Conservation (phyloP, 1,284 basidiomycete genomes). For the Naganishia cerealis region DNA sequence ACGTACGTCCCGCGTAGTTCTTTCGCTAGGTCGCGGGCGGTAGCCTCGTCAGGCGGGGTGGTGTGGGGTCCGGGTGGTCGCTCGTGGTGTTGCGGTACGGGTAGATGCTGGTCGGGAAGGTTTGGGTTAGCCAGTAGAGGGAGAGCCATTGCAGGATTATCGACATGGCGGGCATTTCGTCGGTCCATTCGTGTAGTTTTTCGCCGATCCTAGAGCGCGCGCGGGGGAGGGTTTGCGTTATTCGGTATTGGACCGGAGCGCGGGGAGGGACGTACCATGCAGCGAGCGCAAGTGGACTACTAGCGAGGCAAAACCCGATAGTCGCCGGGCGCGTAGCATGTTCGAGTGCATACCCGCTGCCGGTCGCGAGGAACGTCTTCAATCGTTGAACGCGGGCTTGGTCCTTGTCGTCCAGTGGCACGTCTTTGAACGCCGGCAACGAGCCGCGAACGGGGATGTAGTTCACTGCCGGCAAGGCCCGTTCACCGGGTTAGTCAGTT, state of each 20-base stretch:
- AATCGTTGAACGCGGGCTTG: constrained; percentile 35
- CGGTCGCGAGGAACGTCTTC: constrained; percentile 38
- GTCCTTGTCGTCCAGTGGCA: constrained; percentile 40
- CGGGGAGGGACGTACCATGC: constrained; percentile 51
- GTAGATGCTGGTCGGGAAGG: constrained; percentile 54
- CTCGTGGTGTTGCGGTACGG: constrained; percentile 49
- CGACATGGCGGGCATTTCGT: constrained; percentile 41
- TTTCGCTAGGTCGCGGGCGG: constrained; percentile 36
- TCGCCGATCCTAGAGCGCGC: constrained; percentile 50
- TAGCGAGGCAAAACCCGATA: constrained; percentile 49
- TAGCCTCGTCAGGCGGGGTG: constrained; percentile 21
- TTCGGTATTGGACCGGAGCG: too few relatives aligned
- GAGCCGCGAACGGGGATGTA: constrained; percentile 13
- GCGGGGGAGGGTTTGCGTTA: not conserved
- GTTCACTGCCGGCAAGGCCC: constrained; percentile 25
- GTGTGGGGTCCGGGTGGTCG: constrained; percentile 31
- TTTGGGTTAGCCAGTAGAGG: constrained; percentile 54
- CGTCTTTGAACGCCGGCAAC: constrained; percentile 11
- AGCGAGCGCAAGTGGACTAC: constrained; percentile 52
- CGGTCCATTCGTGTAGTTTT: constrained; percentile 54
- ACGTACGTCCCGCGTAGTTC: constrained; percentile 41
- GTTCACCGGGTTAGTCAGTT: too few relatives aligned
- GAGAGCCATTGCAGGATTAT: constrained; percentile 50
- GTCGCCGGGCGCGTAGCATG: constrained; percentile 53
- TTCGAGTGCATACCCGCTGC: constrained; percentile 41